Percentiles rank a stretch among this genome's conserved stretches.
Conservation (phyloP, 768 basidiomycete genomes). For the Mycena alexandri region DNA sequence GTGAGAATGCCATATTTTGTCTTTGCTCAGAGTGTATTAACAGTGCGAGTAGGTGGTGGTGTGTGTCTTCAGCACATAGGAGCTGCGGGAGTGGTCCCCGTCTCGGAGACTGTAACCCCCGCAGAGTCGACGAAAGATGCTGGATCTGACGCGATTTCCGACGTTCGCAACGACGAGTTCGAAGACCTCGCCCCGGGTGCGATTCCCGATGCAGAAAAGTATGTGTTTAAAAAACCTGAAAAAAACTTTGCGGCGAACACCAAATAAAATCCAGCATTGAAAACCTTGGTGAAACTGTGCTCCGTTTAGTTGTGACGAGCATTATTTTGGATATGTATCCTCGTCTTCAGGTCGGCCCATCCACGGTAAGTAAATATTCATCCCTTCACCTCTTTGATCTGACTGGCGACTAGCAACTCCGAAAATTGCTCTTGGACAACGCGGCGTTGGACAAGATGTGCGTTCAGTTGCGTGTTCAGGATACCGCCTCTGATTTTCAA, state of each 20-base stretch:
- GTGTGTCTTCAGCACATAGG: neutral
- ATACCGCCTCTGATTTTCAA: neutral
- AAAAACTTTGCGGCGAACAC: neutral
- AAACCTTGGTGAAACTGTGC: constrained; percentile 64
- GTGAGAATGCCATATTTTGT: neutral
- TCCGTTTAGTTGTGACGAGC: constrained; percentile 59
- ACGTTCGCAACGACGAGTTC: neutral
- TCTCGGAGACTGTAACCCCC: neutral
- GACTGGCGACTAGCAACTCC: neutral
- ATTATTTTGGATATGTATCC: constrained; percentile 60
- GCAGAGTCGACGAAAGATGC: neutral
- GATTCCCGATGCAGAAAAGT: constrained; percentile 3
- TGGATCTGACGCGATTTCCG: neutral
- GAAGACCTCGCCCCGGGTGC: neutral
- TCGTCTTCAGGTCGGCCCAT: constrained; percentile 61
- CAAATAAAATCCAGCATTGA: constrained; percentile 52
- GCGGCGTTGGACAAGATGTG: constrained; percentile 9
- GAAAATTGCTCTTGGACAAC: constrained; percentile 9
- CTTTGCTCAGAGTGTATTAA: neutral
- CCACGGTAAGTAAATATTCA: constrained; percentile 50
- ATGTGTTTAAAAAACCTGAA: neutral
- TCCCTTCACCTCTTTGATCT: neutral
- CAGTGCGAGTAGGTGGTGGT: neutral
- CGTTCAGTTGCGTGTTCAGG: neutral
- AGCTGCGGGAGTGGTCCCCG: too few relatives aligned